Evolutionary conservation across 1,284 basidiomycete genomes (phyloP), one percentile per base, ranked within the genome.

Genomic region (Thecaphora thlaspeos): DNA sequence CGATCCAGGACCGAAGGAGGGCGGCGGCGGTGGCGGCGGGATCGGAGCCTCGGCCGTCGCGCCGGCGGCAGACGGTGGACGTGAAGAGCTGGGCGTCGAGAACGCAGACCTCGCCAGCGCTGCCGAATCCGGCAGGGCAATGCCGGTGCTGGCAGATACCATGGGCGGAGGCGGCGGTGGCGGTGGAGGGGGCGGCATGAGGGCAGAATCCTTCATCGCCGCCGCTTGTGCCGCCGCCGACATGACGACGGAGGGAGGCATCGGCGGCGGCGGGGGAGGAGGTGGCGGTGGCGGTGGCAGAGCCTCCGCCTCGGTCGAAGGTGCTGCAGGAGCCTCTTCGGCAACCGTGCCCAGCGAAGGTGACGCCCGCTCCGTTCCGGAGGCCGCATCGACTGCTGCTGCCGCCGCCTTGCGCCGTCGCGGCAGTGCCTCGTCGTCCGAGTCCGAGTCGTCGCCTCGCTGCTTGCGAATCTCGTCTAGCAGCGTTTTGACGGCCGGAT

Each of bases 21-120:
- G 68, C 81, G 81, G 2, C 80, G 80, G 2, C 73, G 80, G 15
- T 71, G 59, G 78, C 32, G 78, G 78, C 32, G 78, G 78, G 9
- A 81, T 81, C 3, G 84, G 82, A 2, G 83, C 77, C 15, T 42
- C 46, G 14, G 46, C 40, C 21, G 26, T 41, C 28, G 58, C 51
- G 8, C 40, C 49, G 21, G 55, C 55, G 51, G 55, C 52, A 19
- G 62, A 65, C 15, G 71, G 70, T 14, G 67, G 63, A 23, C 62
- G 44, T n/a, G 61, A 61, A 28, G 65, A 60, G 40, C 55, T 49
- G 23, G 62, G 62, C 3, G 62, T 61, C 28, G 62, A 65, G 34
- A 65, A 65, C n/a, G 62, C 62, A 28, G 62, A 65, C 3, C 51
- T 54, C 5, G 17, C 18, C 17, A n/a, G 4, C 41, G 32, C 11